Conservation (phyloP, 2,329 filamentous ascomycete species). For the Nemania diffusa region DNA sequence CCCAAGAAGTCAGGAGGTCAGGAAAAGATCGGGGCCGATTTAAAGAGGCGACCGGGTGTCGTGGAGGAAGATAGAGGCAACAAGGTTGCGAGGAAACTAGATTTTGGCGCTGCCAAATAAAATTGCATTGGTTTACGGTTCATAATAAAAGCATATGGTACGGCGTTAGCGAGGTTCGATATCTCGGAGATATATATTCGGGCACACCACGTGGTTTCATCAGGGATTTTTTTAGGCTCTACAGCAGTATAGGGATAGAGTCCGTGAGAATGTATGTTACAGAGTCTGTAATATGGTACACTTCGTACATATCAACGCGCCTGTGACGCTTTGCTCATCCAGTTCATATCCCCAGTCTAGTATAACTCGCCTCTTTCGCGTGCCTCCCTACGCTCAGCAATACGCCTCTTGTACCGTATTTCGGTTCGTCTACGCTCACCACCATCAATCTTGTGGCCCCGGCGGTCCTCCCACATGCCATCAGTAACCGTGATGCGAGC, state of each 20-base stretch:
- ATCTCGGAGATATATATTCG: neutral
- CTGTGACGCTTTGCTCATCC: neutral
- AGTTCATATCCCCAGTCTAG: conserved; percentile 1
- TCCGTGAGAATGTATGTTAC: conserved; percentile 23
- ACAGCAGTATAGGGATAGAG: conserved; percentile 2
- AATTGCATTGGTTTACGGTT: conserved; percentile 21
- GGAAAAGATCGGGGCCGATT: conserved; percentile 82
- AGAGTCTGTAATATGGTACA: conserved; percentile 43
- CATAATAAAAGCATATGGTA: conserved; percentile 27
- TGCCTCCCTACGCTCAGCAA: conserved; percentile 78
- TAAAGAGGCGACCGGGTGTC: conserved; percentile 79
- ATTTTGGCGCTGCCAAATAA: conserved; percentile 70
- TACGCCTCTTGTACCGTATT: conserved; percentile 85
- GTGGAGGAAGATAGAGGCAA: conserved; percentile 74
- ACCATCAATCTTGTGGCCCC: conserved; percentile 92
- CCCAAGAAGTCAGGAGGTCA: conserved; percentile 79
- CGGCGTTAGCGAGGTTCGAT: conserved; percentile 38
- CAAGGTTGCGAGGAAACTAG: conserved; percentile 84
- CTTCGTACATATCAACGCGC: conserved; percentile 33
- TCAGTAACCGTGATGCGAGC: conserved; percentile 78
- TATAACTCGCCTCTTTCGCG: conserved; percentile 51
- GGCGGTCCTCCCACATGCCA: conserved; percentile 91
- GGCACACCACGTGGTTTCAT: neutral
- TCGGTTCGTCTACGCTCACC: conserved; percentile 91
- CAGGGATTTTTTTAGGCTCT: neutral